phyloP scores from a whole-genome alignment of 768 basidiomycete genomes.

The Pleurotus platypus region DNA sequence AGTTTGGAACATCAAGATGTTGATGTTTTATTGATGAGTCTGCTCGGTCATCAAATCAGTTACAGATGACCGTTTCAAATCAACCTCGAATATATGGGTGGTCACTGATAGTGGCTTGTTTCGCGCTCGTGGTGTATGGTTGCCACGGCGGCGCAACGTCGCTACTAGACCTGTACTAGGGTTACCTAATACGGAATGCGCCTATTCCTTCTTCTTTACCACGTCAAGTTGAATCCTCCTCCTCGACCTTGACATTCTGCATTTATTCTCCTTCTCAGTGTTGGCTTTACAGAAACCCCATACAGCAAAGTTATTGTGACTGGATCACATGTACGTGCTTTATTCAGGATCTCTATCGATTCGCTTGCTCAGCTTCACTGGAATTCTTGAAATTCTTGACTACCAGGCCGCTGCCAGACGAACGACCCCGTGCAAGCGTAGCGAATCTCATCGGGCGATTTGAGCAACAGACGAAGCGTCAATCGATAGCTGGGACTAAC shows the following conservation, averaged over 20 bases:
- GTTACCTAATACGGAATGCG: too few species aligned
- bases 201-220: not conserved
- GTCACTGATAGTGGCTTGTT: too few species aligned
- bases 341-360: slow-evolving; percentile 14
- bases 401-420: slow-evolving; percentile 80
- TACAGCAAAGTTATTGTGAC: slow-evolving; percentile 3
- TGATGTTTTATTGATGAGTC: too few species aligned
- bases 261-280: too few species aligned
- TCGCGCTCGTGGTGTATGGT: too few species aligned
- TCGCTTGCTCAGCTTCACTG: not conserved
- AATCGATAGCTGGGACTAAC: slow-evolving; percentile 30
- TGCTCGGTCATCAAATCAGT: too few species aligned
- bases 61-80: too few species aligned
- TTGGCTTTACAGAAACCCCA: not conserved
- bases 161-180: too few species aligned
- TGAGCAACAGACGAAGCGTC: slow-evolving; percentile 75
- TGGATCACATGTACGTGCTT: slow-evolving; percentile 13
- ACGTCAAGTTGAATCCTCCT: not conserved
- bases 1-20: too few species aligned
- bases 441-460: slow-evolving; percentile 90
- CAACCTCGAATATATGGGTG: too few species aligned
- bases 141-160: too few species aligned
- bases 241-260: not conserved
- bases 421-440: slow-evolving; percentile 81
- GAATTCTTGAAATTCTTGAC: not conserved